Base-by-base conservation (phyloP, 331 rosid species). In the Rosa hybrid region DNA sequence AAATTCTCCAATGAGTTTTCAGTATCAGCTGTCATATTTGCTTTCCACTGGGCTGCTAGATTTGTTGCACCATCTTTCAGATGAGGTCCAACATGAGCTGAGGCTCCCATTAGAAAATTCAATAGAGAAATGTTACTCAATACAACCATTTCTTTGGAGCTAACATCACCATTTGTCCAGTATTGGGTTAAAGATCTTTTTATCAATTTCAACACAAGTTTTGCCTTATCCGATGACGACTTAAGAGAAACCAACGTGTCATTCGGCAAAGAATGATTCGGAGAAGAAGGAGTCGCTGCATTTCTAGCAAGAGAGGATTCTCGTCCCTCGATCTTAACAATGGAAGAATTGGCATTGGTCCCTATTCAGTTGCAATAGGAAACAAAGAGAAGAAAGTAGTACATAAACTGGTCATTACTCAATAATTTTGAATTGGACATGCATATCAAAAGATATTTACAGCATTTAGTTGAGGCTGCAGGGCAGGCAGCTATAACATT, bases 41-140 rank as follows among this genome's bases (percentile, higher is more conserved):
- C 76, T 83, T 84, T 84, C 90, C 90, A 84, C 20, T 75, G 79
- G 51, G 76, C 16, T 46, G 94, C 91, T 20, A 90, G 75, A 63
- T 77, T 82, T 77, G 46, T 57, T 30, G 96, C 96, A 78, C 74
- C 84, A 42, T 81, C 79, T 63, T 81, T 78, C 57, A 88, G 79
- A 27, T 59, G 75, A 3, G 83, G 78, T 64, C 71, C 78, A 74
- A 91, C 69, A n/a, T 27, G 64, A 10, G 88, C 88, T 45, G 88
- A 84, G 77, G 85, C 82, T 77, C 69, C 77, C 81, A 68, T 81
- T 34, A 90, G 83, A 67, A 78, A 81, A 53, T 85, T 82, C 18
- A 89, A 74, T 44, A 83, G 63, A 70, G 51, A 18, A 6, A 87
- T 80, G 76, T 63, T 83, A 38, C 70, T 12, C 21, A 3, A 75